Conservation (phyloP, 306 rosid genomes). For the Glycyrrhiza uralensis region DNA sequence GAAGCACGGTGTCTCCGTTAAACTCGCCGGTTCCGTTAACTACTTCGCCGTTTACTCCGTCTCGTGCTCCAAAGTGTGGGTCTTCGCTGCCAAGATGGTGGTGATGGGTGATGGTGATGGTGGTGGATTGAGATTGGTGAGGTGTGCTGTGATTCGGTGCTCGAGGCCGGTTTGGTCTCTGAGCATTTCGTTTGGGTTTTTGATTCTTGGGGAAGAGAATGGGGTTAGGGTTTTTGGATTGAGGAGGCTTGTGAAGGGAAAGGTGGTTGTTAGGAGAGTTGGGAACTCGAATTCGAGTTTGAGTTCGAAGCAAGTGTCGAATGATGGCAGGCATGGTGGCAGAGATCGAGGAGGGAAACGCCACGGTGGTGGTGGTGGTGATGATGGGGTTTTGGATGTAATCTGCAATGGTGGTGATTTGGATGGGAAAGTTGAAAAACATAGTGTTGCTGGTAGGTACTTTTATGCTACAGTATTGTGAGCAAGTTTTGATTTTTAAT, state of each 20-base stretch:
- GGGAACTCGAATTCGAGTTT: conserved; percentile 23
- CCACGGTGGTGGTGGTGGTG: background rate
- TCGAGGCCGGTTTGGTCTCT: conserved; percentile 60
- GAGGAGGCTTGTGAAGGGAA: conserved; percentile 55
- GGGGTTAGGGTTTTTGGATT: conserved; percentile 73
- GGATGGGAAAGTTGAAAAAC: conserved; percentile 44
- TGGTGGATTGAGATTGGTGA: conserved; percentile 62
- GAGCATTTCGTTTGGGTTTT: conserved; percentile 54
- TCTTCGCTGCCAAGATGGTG: conserved; percentile 51
- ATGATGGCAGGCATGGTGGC: conserved; percentile 34
- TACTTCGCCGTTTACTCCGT: conserved; percentile 65
- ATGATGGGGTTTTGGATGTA: conserved; percentile 31
- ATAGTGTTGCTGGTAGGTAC: conserved; percentile 56
- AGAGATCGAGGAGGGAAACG: conserved; percentile 33
- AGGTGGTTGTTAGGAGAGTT: conserved; percentile 29
- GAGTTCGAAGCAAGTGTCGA: conserved; percentile 34
- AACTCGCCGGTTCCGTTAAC: conserved; percentile 66
- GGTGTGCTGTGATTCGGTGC: conserved; percentile 75
- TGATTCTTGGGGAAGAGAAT: conserved; percentile 71
- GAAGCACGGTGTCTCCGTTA: conserved; percentile 63
- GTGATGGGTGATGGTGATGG: background rate
- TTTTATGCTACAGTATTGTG: background rate
- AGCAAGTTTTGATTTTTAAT: background rate
- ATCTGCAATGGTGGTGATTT: conserved; percentile 50
- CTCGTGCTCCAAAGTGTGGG: conserved; percentile 54